Evolutionary conservation across 1,284 basidiomycete genomes (phyloP), one percentile per base, ranked within the genome.

Genomic region (Mycosarcoma mackinlayi): DNA sequence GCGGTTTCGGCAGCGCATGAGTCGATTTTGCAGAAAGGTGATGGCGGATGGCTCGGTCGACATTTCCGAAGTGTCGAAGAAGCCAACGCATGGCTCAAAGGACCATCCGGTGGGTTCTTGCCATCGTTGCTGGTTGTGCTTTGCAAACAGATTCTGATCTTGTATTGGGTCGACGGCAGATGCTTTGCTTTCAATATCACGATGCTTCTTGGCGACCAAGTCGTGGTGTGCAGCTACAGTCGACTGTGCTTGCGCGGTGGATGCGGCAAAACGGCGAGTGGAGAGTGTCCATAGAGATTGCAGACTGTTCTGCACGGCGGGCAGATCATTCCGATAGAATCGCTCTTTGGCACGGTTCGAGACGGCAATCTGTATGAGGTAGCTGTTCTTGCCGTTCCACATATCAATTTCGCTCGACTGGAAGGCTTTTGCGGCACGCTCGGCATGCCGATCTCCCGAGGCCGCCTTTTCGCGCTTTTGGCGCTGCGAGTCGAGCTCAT

Each of bases 21-120:
- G 56, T 16, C 64, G 54, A 34, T 77, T 77, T 41, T 75, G 73
- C 27, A 77, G 53, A 42, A 69, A 67, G 9, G 53, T 62, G 39
- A 62, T 54, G 8, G 75, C 55, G 8, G 61, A 34, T 6, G 56
- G 59, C 31, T 71, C 66, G 4, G 61, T 63, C 19, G 62, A 70
- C 69, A 73, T 67, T 14, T 74, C 75, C 10, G 68, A n/a, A 9
- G 56, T 75, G 55, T 76, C 75, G 24, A 76, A 76, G 45, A 76
- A 76, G 54, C 72, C 75, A 11, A 62, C 49, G 25, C 75, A 76
- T 4, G 75, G 75, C 56, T 76, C 75, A 18, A 76, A 76, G 2
- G 45, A 39, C 60, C 64, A 72, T 21, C 66, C 72, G 11, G 28
- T 30, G 9, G 75, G 75, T 48, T 72, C 68, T 19, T 69, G 65